Evolutionary conservation across 2,329 filamentous ascomycete species (phyloP).

Genomic region (Cercospora sp.): DNA sequence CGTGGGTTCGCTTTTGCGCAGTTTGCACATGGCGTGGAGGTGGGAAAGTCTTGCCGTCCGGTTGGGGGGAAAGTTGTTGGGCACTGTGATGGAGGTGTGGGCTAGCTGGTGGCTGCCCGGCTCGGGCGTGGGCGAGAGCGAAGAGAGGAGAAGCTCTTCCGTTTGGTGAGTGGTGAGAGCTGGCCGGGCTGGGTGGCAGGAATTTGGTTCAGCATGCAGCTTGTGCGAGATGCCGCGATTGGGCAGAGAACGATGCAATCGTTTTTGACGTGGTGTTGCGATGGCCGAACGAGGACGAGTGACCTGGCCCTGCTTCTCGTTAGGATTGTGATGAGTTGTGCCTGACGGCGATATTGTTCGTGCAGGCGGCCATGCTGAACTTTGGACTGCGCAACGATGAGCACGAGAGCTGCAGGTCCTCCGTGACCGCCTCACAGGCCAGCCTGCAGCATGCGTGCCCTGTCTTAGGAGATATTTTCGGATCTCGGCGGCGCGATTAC

Average conservation of each 20-base stretch:
- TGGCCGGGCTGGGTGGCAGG: not conserved
- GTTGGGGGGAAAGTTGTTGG: not conserved
- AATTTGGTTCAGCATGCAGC: not conserved
- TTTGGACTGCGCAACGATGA: not conserved
- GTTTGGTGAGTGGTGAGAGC: not conserved
- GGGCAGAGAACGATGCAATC: not conserved
- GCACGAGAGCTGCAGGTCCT: slow-evolving; percentile 6
- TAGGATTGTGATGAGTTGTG: not conserved
- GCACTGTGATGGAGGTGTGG: not conserved
- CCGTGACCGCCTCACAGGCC: not conserved
- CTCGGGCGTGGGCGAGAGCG: not conserved
- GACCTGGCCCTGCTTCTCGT: not conserved
- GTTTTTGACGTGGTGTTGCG: not conserved
- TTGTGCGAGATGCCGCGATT: not conserved
- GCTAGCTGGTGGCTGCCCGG: not conserved
- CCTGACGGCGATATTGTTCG: not conserved
- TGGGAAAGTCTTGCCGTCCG: not conserved
- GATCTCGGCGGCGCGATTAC: not conserved
- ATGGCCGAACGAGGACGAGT: not conserved
- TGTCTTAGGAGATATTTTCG: not conserved
- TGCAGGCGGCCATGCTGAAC: not conserved
- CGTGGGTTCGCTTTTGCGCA: not conserved
- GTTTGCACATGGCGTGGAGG: not conserved
- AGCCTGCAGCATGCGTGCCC: not conserved
- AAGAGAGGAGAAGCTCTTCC: not conserved